A percentile compares a stretch with the other conserved stretches of the same genome.
phyloP scores from a whole-genome alignment of 148 eudicot genomes.

The Selenicereus undatus region DNA sequence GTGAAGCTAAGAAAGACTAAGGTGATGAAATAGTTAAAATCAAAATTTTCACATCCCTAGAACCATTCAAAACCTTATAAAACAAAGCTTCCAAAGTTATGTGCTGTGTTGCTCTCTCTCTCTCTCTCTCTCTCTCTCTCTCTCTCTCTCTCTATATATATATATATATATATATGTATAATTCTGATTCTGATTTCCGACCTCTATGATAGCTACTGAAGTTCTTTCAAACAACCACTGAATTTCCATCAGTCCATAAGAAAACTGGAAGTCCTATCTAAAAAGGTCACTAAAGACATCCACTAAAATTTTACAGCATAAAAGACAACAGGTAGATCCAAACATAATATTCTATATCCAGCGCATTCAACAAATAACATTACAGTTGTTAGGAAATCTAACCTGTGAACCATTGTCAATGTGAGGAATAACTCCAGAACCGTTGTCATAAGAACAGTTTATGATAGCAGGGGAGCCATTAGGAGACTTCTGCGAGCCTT shows the following conservation, averaged over 20 bases:
- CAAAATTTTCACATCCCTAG: not conserved
- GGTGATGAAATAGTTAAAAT: not conserved
- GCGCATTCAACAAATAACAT: not conserved
- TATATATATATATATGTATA: too few relatives aligned
- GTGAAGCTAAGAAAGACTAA: too few relatives aligned
- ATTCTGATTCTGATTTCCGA: not conserved
- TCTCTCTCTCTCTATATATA: too few relatives aligned
- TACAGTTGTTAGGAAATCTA: not conserved
- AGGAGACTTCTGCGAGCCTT: constrained; percentile 27
- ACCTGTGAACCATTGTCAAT: constrained; percentile 29
- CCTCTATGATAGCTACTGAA: not conserved
- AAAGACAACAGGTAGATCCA: not conserved
- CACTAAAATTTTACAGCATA: not conserved
- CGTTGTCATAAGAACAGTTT: constrained; percentile 28
- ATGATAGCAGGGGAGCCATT: constrained; percentile 24
- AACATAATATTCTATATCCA: constrained; percentile 5
- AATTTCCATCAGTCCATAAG: not conserved
- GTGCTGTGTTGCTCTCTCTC: too few relatives aligned
- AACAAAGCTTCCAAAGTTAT: not conserved
- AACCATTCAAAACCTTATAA: too few relatives aligned
- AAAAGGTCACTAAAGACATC: not conserved
- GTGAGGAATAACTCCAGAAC: constrained; percentile 27
- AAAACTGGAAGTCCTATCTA: not conserved
- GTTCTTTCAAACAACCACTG: not conserved
- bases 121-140: too few relatives aligned